Conservation (phyloP, 2,329 filamentous ascomycete genomes). For the Colletotrichum falcatum region DNA sequence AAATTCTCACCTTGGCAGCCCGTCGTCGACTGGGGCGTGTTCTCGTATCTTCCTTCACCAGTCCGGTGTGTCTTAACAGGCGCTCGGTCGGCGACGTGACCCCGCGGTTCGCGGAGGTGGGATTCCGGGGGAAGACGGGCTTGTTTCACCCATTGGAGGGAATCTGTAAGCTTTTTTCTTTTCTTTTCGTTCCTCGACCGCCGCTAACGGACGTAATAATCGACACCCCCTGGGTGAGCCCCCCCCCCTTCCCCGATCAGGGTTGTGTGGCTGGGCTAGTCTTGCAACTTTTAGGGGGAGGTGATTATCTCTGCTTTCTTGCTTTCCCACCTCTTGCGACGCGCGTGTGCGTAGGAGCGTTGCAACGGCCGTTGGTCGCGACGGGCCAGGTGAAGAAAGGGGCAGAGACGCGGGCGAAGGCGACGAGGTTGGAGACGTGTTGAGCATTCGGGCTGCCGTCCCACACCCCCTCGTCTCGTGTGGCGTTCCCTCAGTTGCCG, state of each 20-base stretch:
- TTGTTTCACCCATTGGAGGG: conserved; percentile 23
- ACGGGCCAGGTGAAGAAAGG: neutral
- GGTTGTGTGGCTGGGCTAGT: neutral
- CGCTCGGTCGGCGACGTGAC: conserved; percentile 11
- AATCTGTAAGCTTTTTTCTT: too few relatives aligned
- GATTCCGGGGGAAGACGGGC: conserved; percentile 29
- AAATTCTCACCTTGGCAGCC: neutral
- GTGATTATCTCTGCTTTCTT: neutral
- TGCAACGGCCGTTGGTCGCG: neutral
- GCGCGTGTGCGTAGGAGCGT: neutral
- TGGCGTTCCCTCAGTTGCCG: conserved; percentile 15
- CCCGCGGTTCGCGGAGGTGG: conserved; percentile 28
- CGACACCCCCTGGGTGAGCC: neutral
- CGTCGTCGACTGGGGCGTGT: neutral
- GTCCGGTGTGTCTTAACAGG: neutral
- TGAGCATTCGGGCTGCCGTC: neutral
- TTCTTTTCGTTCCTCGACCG: neutral
- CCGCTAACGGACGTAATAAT: neutral
- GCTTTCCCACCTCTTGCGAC: too few relatives aligned
- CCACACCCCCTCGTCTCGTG: neutral
- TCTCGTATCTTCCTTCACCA: conserved; percentile 5
- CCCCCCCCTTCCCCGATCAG: neutral
- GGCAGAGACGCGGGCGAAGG: neutral
- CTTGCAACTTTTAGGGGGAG: neutral
- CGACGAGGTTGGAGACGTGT: neutral